Percentiles rank a stretch among this genome's conserved stretches.
phyloP scores from a whole-genome alignment of 225 moss, liverwort and hornwort species.

The Physcomitrellopsis africana region DNA sequence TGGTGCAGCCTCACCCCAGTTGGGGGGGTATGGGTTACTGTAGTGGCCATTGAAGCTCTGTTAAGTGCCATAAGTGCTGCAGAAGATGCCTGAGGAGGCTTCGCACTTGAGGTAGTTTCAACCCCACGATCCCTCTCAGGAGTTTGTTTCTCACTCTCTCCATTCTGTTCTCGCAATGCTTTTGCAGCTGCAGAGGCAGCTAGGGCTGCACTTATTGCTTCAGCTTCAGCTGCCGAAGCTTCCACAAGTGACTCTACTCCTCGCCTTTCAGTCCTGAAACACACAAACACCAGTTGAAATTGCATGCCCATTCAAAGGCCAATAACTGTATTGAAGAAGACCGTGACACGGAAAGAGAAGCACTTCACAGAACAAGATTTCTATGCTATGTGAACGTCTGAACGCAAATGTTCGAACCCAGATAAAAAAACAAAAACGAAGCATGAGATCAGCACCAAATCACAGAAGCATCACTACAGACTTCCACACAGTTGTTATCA shows the following conservation, averaged over 20 bases:
- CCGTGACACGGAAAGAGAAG: not conserved
- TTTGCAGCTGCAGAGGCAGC: constrained; percentile 40
- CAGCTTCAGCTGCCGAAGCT: constrained; percentile 55
- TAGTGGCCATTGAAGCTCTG: constrained; percentile 40
- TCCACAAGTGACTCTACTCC: constrained; percentile 52
- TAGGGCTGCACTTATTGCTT: constrained; percentile 57
- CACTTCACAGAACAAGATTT: not conserved
- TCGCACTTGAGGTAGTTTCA: constrained; percentile 44
- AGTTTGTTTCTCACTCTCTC: constrained; percentile 40
- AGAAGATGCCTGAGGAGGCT: constrained; percentile 39
- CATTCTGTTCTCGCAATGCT: constrained; percentile 43
- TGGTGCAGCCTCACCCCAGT: constrained; percentile 53
- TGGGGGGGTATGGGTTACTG: constrained; percentile 42
- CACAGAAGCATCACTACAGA: constrained; percentile 1
- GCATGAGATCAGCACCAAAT: not conserved
- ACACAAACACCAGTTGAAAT: not conserved
- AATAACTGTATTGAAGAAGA: not conserved
- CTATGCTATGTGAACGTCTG: not conserved
- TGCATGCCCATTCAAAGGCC: constrained; percentile 1
- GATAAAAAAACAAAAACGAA: not conserved
- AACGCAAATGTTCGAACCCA: constrained; percentile 1
- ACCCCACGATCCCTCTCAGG: constrained; percentile 39
- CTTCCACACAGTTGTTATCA: not conserved
- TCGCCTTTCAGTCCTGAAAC: constrained; percentile 38
- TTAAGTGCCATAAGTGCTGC: constrained; percentile 43